Conservation (phyloP, 129 eudicot species). For the Scalesia atractyloides region DNA sequence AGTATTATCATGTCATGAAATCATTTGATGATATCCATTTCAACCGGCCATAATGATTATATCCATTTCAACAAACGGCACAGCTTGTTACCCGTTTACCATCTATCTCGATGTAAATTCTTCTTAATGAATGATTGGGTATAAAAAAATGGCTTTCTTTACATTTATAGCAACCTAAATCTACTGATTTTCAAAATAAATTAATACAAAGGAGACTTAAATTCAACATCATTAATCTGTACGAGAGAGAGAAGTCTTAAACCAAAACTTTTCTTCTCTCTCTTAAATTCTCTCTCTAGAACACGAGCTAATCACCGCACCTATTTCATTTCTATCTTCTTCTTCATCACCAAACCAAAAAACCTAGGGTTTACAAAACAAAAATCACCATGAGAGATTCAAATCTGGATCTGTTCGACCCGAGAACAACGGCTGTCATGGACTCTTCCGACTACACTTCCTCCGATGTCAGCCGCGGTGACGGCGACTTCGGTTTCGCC, state of each 20-base stretch:
- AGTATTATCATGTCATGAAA: too few relatives aligned
- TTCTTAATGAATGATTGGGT: too few relatives aligned
- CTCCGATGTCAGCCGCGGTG: constrained; percentile 52
- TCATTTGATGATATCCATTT: too few relatives aligned
- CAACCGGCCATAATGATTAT: too few relatives aligned
- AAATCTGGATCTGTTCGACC: constrained; percentile 87
- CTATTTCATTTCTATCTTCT: constrained; percentile 32
- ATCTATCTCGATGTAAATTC: too few relatives aligned
- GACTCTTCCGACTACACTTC: constrained; percentile 62
- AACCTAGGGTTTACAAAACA: constrained; percentile 43
- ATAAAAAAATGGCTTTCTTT: too few relatives aligned
- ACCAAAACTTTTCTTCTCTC: constrained; percentile 8
- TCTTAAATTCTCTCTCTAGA: neutral
- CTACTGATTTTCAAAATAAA: neutral
- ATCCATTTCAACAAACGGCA: too few relatives aligned
- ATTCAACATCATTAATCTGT: too few relatives aligned
- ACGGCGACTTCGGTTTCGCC: constrained; percentile 87
- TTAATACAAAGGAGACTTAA: neutral
- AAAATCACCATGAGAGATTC: constrained; percentile 53
- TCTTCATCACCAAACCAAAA: constrained; percentile 11
- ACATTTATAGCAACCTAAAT: neutral
- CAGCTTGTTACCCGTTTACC: too few relatives aligned
- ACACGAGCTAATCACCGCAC: constrained; percentile 26
- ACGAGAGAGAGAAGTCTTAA: neutral
- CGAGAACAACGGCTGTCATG: constrained; percentile 67